Evolutionary conservation across 139 green algal species (phyloP).

Genomic region (Edaphochlamys debaryana): DNA sequence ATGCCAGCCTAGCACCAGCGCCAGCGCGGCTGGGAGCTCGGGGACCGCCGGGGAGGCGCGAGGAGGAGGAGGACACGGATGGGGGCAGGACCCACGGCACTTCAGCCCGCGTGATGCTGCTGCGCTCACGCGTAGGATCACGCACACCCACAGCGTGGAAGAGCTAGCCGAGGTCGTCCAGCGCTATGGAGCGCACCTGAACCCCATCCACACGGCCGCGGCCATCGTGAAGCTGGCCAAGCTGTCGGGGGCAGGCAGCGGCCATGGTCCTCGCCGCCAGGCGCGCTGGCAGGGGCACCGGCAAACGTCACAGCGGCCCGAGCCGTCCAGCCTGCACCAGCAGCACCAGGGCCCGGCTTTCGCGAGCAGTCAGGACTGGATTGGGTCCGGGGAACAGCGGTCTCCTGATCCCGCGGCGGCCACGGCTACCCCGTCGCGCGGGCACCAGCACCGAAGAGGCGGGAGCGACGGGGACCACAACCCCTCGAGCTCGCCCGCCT

Average conservation of each 20-base stretch:
- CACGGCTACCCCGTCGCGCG: too few species aligned
- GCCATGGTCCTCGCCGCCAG: background rate
- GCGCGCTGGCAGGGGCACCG: too few species aligned
- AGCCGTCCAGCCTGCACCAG: too few species aligned
- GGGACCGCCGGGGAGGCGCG: background rate
- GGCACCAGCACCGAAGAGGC: too few species aligned
- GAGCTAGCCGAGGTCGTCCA: constrained; percentile 42
- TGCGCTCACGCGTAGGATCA: background rate
- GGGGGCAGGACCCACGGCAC: too few species aligned
- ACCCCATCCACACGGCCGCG: constrained; percentile 51
- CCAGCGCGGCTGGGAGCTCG: background rate
- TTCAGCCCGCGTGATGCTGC: constrained; percentile 4
- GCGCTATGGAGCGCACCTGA: constrained; percentile 20
- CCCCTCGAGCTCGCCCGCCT: too few species aligned
- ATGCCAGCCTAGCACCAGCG: constrained; percentile 31
- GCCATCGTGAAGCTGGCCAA: constrained; percentile 44
- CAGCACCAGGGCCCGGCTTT: too few species aligned
- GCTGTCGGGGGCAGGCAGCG: background rate
- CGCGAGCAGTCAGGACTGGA: too few species aligned
- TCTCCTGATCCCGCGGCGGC: too few species aligned
- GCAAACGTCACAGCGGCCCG: too few species aligned
- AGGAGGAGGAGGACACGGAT: background rate
- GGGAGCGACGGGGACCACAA: too few species aligned
- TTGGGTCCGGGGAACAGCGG: too few species aligned
- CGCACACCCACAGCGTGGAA: background rate